Evolutionary conservation across 2,329 filamentous ascomycete species (phyloP).

Genomic region (Beauveria medogensis): DNA sequence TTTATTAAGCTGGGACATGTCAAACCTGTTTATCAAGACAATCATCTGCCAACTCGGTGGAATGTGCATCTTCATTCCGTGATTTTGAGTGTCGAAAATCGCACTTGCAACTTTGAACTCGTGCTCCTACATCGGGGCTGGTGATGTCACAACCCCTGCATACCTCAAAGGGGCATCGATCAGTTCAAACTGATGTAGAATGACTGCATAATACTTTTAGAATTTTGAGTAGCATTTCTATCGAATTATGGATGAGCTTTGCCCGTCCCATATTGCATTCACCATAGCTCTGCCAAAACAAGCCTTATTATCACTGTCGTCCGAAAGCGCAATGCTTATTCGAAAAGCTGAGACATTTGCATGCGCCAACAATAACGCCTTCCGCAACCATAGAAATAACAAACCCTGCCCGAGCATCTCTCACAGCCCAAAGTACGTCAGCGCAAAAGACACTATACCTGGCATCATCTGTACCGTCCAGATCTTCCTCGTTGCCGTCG

Average conservation of each 20-base stretch:
- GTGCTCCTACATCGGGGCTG: not conserved
- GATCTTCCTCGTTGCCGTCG: constrained; percentile 33
- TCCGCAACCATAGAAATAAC: not conserved
- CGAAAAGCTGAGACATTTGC: not conserved
- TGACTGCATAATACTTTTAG: not conserved
- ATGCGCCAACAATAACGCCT: not conserved
- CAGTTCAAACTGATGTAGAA: not conserved
- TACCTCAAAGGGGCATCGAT: not conserved
- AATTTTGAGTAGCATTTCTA: not conserved
- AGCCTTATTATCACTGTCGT: not conserved
- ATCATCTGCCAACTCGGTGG: not conserved
- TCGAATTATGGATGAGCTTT: no score
- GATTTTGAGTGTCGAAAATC: not conserved
- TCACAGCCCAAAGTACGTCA: constrained; percentile 18
- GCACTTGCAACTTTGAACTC: not conserved
- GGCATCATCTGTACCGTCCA: constrained; percentile 35
- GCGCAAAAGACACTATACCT: constrained; percentile 20
- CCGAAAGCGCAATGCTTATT: not conserved
- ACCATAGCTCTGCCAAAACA: not conserved
- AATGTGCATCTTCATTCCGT: not conserved
- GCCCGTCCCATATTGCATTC: not conserved
- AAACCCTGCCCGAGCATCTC: not conserved
- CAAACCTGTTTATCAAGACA: no score
- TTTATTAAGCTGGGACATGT: not conserved
- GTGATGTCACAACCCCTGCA: constrained; percentile 9